These are phyloP conservation scores for Pythium brachiatum DNA, from an alignment of 352 stramenopile genomes.

Conservation along the genomic window DNA sequence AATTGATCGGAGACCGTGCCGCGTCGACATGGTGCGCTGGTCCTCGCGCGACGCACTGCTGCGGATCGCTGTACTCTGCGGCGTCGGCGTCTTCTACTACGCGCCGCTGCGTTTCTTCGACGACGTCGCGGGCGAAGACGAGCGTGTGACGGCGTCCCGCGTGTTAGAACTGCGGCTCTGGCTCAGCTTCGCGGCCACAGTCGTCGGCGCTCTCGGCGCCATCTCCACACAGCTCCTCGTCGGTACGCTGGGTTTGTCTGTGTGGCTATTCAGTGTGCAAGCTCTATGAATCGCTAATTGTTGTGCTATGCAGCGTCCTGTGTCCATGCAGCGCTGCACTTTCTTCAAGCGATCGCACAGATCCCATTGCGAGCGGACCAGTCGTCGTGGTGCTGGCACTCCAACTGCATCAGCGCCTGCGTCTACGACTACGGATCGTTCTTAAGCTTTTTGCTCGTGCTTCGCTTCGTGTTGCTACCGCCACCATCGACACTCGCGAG, in stretches of 20 bases:
- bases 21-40: slow-evolving; percentile 3
- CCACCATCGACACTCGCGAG: slow-evolving; percentile 34
- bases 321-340: slow-evolving; percentile 21
- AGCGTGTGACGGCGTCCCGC: neutral
- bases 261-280: neutral
- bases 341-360: slow-evolving; percentile 8
- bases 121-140: neutral
- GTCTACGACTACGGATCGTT: slow-evolving; percentile 32
- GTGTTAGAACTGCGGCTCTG: slow-evolving; percentile 18
- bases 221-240: slow-evolving; percentile 26
- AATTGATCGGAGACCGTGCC: neutral
- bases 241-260: slow-evolving; percentile 13
- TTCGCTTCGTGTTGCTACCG: slow-evolving; percentile 39
- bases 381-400: slow-evolving; percentile 15
- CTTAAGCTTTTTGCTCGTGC: slow-evolving; percentile 32
- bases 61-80: slow-evolving; percentile 16
- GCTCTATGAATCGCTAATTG: neutral
- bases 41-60: slow-evolving; percentile 20
- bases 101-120: slow-evolving; percentile 9
- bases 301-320: slow-evolving; percentile 16
- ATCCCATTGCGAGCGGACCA: slow-evolving; percentile 3
- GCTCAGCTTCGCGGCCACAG: slow-evolving; percentile 19
- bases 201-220: slow-evolving; percentile 21
- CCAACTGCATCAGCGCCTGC: slow-evolving; percentile 6
- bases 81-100: slow-evolving; percentile 17